Evolutionary conservation across 768 basidiomycete genomes (phyloP).

Genomic region (Leccinum pellstonianum): DNA sequence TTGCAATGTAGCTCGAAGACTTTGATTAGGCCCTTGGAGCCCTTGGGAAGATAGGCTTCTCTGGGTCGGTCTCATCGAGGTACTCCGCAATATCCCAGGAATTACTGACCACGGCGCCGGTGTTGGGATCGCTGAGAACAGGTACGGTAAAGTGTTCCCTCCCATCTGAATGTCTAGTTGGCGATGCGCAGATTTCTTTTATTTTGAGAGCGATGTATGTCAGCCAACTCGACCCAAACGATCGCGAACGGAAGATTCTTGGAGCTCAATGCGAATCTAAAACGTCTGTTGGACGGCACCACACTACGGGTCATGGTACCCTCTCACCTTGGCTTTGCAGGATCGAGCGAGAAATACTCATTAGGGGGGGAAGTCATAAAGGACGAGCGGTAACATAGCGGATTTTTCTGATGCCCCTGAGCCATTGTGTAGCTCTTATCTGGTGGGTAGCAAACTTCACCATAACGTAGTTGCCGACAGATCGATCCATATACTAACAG

Average conservation of each 20-base stretch:
- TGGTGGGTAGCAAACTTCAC: background rate
- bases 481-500: background rate
- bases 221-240: constrained; percentile 34
- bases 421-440: constrained; percentile 1
- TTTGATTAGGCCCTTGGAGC: constrained; percentile 21
- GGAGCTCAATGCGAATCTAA: constrained; percentile 32
- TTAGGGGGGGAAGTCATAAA: constrained; percentile 37
- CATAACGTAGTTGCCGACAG: background rate
- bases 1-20: constrained; percentile 9
- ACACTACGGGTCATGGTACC: background rate
- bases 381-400: constrained; percentile 29
- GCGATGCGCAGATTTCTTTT: constrained; percentile 28
- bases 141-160: constrained; percentile 32
- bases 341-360: constrained; percentile 36
- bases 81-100: constrained; percentile 35
- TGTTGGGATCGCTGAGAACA: constrained; percentile 34
- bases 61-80: constrained; percentile 36
- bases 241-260: constrained; percentile 35
- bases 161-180: constrained; percentile 20
- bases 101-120: constrained; percentile 28
- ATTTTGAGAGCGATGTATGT: constrained; percentile 21
- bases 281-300: background rate
- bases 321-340: constrained; percentile 37
- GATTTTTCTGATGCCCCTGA: background rate
- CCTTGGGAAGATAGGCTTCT: constrained; percentile 28